Base-by-base conservation (phyloP, 768 basidiomycete species). In the Pleurotus giganteus region DNA sequence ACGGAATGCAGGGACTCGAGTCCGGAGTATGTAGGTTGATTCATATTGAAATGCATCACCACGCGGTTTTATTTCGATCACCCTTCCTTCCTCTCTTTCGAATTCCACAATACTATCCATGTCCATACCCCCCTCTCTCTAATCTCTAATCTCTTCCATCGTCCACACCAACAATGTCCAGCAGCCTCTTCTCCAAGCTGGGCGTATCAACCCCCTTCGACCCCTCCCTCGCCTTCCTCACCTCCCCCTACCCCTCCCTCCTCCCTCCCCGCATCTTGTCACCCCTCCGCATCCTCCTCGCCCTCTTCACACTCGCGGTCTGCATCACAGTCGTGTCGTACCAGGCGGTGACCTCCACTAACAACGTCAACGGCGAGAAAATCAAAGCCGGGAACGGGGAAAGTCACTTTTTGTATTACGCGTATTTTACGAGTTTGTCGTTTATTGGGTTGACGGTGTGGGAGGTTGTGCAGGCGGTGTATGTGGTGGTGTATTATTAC, bases 361-460 rank as follows among this genome's bases (percentile, higher is more conserved):
- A 55, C 47, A 34, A 69, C 46, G 68, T 60, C 70, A 76, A 58
- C 53, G 72, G 64, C 21, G 4, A 27, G 59, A 39, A 31, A 55
- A 46, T 24, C 43, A 17, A 19, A 7, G 12, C 34, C 44, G 4
- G 41, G 12, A 42, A 39, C 36, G 21, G 21, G 28, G 29, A 21
- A 23, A 37, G 27, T 19, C 21, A 24, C 24, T 45, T 52, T 23
- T 41, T 36, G 11, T 85, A 71, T 69, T 76, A 85, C 59, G 78
- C 80, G 6, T 88, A 83, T 68, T 88, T 88, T 65, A 88, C 86
- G 0, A 60, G 80, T 55, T 74, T 88, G 1, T 77, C 82, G 0
- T 86, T 81, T 55, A 79, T 81, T 32, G 88, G 88, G 0, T 60
- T 87, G 1, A 74, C 77, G 17, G 74, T 84, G 19, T 89, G 88